phyloP scores from a whole-genome alignment of 768 basidiomycete species.

The Hericium erinaceus region DNA sequence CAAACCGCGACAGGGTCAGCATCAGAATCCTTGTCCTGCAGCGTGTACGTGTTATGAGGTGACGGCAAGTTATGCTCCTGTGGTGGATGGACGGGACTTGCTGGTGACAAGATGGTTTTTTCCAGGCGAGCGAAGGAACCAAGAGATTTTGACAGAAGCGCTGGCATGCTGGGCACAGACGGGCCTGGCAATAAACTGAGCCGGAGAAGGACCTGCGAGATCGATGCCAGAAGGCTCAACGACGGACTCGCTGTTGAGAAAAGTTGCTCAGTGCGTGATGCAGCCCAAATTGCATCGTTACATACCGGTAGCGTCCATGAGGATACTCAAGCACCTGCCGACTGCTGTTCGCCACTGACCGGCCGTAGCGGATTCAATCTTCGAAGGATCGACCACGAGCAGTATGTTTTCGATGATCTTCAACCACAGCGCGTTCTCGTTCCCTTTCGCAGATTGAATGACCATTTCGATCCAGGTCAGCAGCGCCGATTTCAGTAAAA shows the following conservation, averaged over 20 bases:
- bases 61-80: too few relatives aligned
- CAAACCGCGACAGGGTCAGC: conserved; percentile 28
- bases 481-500: conserved; percentile 64
- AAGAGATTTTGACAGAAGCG: conserved; percentile 8
- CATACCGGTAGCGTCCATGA: conserved; percentile 27
- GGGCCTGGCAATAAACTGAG: conserved; percentile 7
- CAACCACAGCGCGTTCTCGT: conserved; percentile 49
- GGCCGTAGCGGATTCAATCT: conserved; percentile 42
- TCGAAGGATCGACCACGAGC: conserved; percentile 36
- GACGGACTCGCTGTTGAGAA: neutral
- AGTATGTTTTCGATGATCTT: conserved; percentile 59
- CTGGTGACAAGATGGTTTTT: neutral
- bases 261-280: conserved; percentile 1
- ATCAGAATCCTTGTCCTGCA: conserved; percentile 23
- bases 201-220: conserved; percentile 2
- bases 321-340: conserved; percentile 38
- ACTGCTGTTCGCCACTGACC: conserved; percentile 55
- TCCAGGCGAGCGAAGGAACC: conserved; percentile 3
- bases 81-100: neutral
- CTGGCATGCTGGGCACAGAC: neutral
- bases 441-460: conserved; percentile 25
- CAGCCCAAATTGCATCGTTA: neutral
- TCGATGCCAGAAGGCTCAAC: neutral
- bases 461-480: conserved; percentile 82
- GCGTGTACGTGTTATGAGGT: conserved; percentile 12